phyloP scores from a whole-genome alignment of 1,139 yeast genomes.

The Candida glucosophila region DNA sequence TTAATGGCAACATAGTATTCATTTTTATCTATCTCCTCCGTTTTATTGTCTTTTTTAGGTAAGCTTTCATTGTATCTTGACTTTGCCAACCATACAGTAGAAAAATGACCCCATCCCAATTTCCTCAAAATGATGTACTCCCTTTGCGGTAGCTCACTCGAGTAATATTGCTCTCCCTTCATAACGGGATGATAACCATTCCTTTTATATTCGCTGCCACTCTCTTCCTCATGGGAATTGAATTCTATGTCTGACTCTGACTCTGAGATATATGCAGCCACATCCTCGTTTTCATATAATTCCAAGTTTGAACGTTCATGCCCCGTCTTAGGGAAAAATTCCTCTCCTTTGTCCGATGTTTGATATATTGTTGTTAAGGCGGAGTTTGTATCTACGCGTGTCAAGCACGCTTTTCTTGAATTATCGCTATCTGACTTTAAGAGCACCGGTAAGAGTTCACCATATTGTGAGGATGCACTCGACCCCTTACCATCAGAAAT shows the following conservation, averaged over 20 bases:
- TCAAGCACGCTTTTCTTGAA: too few relatives aligned
- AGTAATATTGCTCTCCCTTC: conserved; percentile 29
- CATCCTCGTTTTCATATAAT: too few relatives aligned
- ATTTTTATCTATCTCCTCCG: conserved; percentile 3
- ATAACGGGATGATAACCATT: conserved; percentile 38
- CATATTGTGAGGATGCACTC: too few relatives aligned
- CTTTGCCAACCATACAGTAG: conserved; percentile 79
- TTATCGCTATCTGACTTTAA: too few relatives aligned
- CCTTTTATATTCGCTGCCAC: conserved; percentile 24
- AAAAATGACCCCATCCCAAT: conserved; percentile 84
- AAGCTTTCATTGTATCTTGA: conserved; percentile 18
- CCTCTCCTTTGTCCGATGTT: too few relatives aligned
- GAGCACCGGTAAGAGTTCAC: too few relatives aligned
- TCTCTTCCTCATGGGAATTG: conserved; percentile 33
- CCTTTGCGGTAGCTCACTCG: conserved; percentile 13
- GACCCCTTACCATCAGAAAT: too few relatives aligned
- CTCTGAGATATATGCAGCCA: conserved; percentile 11
- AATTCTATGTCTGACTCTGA: conserved; percentile 19
- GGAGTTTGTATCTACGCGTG: too few relatives aligned
- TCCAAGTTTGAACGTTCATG: too few relatives aligned
- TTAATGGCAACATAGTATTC: conserved; percentile 35
- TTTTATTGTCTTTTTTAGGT: conserved; percentile 1
- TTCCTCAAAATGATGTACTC: conserved; percentile 29
- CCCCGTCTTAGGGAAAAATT: too few relatives aligned
- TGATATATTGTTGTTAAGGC: too few relatives aligned